Percentiles rank a stretch among this genome's conserved stretches.
These are phyloP conservation scores for Phytopythium kandeliae DNA, from an alignment of 352 stramenopile genomes.

Conservation along the genomic window DNA sequence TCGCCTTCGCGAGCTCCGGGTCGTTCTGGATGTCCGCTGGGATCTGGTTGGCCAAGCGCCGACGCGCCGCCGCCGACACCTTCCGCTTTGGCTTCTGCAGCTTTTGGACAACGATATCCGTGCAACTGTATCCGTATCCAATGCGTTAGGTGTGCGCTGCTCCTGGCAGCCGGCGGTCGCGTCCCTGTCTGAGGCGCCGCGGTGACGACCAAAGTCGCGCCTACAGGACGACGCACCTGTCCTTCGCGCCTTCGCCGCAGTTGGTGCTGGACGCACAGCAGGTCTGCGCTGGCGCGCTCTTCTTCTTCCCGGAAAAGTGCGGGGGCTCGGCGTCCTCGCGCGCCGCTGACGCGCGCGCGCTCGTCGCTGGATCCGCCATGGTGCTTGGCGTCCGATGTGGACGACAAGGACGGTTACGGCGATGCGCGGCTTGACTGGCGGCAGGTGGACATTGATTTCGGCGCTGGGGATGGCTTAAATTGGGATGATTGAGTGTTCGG, in stretches of 20 bases:
- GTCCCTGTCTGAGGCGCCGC: too few relatives aligned
- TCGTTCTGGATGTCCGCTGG: constrained; percentile 89
- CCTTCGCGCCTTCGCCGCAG: not conserved
- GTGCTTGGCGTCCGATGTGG: not conserved
- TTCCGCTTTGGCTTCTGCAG: constrained; percentile 56
- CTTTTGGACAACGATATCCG: constrained; percentile 14
- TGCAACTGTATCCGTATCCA: constrained; percentile 11
- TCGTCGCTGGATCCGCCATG: constrained; percentile 2
- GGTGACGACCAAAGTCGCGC: too few relatives aligned
- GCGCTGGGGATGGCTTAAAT: too few relatives aligned
- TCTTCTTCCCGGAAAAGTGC: constrained; percentile 58
- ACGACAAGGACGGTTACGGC: too few relatives aligned
- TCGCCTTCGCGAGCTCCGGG: constrained; percentile 84
- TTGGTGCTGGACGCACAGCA: not conserved
- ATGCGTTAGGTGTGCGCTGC: too few relatives aligned
- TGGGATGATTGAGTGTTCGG: too few relatives aligned
- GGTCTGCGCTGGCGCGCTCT: not conserved
- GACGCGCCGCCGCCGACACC: constrained; percentile 42
- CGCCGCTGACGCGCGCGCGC: not conserved
- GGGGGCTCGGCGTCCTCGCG: constrained; percentile 14
- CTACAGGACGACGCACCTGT: not conserved
- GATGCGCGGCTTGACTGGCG: too few relatives aligned
- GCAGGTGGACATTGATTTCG: too few relatives aligned
- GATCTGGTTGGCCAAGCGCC: constrained; percentile 85
- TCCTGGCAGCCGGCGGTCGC: too few relatives aligned